Evolutionary conservation across 75 land plant genomes (phyloP).

Genomic region (Cunninghamia lanceolata): DNA sequence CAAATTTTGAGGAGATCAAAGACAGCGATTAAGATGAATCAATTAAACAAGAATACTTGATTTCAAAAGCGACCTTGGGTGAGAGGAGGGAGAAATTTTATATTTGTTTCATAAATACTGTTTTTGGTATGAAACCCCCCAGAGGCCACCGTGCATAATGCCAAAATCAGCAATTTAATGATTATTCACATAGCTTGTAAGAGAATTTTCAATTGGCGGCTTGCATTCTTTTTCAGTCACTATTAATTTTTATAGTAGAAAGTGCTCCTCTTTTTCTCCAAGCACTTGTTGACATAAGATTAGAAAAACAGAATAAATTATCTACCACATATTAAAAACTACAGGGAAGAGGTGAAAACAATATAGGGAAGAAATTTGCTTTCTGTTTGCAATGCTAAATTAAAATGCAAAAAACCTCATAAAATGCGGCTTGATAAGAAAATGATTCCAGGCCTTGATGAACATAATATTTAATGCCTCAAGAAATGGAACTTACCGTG

Average conservation of each 20-base stretch:
- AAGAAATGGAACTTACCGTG: conserved; percentile 52
- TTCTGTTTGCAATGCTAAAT: background rate
- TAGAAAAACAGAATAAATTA: background rate
- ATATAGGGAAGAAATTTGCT: background rate
- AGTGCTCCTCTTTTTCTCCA: background rate
- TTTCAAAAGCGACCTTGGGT: background rate
- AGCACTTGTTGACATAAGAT: background rate
- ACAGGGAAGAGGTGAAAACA: background rate
- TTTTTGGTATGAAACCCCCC: background rate
- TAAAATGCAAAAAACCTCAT: background rate
- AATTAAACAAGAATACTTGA: background rate
- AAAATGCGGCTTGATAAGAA: background rate
- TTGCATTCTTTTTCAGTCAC: background rate
- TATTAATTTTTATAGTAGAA: background rate
- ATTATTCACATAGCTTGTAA: background rate
- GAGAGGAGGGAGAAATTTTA: background rate
- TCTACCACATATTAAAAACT: background rate
- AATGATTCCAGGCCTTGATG: background rate
- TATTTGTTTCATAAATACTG: background rate
- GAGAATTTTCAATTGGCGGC: background rate
- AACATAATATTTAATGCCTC: background rate
- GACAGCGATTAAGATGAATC: background rate
- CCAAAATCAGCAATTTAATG: background rate
- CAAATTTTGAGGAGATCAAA: background rate
- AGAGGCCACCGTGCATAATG: background rate